phyloP scores from a whole-genome alignment of 768 basidiomycete genomes.

The Stropharia rugosoannulata region DNA sequence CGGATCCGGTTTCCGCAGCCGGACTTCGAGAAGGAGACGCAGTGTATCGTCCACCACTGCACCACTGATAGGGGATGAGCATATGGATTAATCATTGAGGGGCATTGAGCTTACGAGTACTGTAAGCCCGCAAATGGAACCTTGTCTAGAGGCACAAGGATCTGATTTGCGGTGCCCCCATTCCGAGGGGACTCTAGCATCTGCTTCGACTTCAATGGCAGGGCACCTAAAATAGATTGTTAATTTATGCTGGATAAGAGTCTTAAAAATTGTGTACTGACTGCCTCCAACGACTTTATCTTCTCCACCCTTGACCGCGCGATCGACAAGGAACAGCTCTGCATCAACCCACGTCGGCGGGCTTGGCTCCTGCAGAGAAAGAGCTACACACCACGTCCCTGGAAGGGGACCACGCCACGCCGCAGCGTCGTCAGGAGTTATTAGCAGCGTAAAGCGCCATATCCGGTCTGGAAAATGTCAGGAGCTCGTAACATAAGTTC shows the following conservation, averaged over 20 bases:
- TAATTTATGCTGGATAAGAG: neutral
- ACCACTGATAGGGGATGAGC: constrained; percentile 32
- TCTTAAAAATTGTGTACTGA: neutral
- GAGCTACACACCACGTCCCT: constrained; percentile 49
- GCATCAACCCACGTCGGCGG: constrained; percentile 60
- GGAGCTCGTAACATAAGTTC: neutral
- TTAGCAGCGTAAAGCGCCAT: constrained; percentile 48
- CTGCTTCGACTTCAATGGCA: constrained; percentile 34
- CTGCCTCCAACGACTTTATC: neutral
- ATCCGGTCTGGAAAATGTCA: constrained; percentile 41
- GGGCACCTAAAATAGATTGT: constrained; percentile 16
- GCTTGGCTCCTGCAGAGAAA: constrained; percentile 54
- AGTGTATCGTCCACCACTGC: constrained; percentile 33
- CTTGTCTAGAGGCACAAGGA: constrained; percentile 18
- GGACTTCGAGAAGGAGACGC: constrained; percentile 39
- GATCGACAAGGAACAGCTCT: constrained; percentile 30
- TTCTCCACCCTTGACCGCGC: too few relatives aligned
- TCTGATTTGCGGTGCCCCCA: constrained; percentile 14
- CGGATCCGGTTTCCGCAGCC: constrained; percentile 31
- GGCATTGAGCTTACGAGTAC: constrained; percentile 37
- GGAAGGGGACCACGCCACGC: constrained; percentile 22
- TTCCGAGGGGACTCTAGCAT: constrained; percentile 29
- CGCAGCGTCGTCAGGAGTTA: constrained; percentile 14
- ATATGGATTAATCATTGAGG: constrained; percentile 28
- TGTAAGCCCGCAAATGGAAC: constrained; percentile 18